Evolutionary conservation across 495 filamentous ascomycete species (phyloP), one percentile per base, ranked within the genome.

Genomic region (Penicillium dipodomyicola): DNA sequence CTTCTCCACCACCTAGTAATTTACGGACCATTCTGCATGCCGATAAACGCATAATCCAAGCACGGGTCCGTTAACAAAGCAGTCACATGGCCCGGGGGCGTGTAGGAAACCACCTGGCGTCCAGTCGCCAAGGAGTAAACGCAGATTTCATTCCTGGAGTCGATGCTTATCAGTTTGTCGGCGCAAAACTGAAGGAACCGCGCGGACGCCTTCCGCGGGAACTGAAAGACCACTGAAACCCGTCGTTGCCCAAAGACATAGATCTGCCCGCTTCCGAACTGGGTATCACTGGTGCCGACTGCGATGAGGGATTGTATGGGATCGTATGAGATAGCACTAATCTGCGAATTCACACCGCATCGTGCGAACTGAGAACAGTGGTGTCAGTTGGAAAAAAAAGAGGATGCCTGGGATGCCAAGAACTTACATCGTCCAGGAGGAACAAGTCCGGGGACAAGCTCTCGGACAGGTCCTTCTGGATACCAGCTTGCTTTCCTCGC

Each of bases 301-400:
- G 92, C 94, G 30, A 98, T 78, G 29, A 98, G 85, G 19, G 92
- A 96, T 68, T 97, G 94, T 22, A 95, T 79, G 5, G 94, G 93
- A 58, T 97, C 91, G 77, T 95, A 97, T 60, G 92, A 87, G 42
- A 97, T 65, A 23, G 82, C 84, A 60, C 85, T 87, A 56, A 94
- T 84, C 67, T 93, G 89, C 6, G 90, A 96, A 67, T 91, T 92
- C 62, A 97, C 82, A 50, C 94, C 94, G 67, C 87, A 95, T 65
- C 90, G 86, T 40, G 81, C 80, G 57, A 92, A 84, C 86, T 89
- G 59, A 39, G 44, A 57, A 49, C 25, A 58, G 52, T 52, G 40
- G 47, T 43, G 59, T 71, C 51, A 70, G 61, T 65, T 60, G 45
- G 58, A 27, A 32, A 53, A 53, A 59, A 59, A 58, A 60, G 57